Evolutionary conservation across 306 rosid genomes (phyloP).

Genomic region (Lathyrus tuberosus): DNA sequence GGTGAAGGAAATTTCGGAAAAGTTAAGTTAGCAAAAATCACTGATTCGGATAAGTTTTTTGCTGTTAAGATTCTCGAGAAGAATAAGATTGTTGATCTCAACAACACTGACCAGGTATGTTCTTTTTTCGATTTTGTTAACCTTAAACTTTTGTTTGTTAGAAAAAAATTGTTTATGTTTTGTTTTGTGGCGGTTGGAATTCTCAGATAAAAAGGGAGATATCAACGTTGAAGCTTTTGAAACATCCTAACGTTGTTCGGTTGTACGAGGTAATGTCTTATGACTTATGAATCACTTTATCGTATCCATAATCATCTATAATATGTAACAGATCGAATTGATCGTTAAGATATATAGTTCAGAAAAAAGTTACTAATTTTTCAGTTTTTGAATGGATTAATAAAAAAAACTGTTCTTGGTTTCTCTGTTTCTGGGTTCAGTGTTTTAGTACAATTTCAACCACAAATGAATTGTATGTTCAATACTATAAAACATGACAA

Average conservation of each 20-base stretch:
- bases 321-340: not conserved
- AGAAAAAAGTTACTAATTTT: not conserved
- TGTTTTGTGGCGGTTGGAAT: not conserved
- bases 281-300: not conserved
- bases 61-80: constrained; percentile 83
- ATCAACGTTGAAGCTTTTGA: constrained; percentile 71
- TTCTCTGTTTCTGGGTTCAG: not conserved
- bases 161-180: not conserved
- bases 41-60: constrained; percentile 50
- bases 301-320: not conserved
- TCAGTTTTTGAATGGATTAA: not conserved
- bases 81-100: constrained; percentile 57
- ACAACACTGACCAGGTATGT: constrained; percentile 71
- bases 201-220: constrained; percentile 90
- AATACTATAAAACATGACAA: not conserved
- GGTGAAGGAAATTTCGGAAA: constrained; percentile 89
- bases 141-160: not conserved
- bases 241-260: constrained; percentile 81
- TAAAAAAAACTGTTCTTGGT: not conserved
- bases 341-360: not conserved
- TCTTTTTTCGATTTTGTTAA: not conserved
- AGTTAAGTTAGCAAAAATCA: constrained; percentile 65
- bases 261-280: constrained; percentile 68
- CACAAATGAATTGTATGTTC: too few species aligned
- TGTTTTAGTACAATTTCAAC: too few species aligned